Percentiles rank a stretch among this genome's conserved stretches.
phyloP scores from a whole-genome alignment of 441 rosid genomes.

The Corymbia citriodora region DNA sequence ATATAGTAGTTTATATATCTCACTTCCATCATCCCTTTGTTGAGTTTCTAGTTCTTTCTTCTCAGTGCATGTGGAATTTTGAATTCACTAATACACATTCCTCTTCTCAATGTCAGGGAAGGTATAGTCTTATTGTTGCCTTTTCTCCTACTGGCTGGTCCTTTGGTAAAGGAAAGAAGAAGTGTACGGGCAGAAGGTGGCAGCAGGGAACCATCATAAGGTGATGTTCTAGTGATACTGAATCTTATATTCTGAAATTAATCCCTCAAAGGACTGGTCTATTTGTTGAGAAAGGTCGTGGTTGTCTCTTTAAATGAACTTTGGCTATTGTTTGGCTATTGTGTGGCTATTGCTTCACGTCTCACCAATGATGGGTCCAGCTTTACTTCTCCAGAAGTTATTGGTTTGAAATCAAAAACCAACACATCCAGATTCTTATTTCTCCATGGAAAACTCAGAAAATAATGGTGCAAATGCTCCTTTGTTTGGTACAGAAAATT shows the following conservation, averaged over 20 bases:
- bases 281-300: background rate
- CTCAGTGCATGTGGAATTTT: background rate
- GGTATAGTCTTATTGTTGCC: slow-evolving; percentile 81
- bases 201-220: slow-evolving; percentile 96
- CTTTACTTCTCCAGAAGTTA: background rate
- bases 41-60: background rate
- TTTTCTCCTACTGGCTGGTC: slow-evolving; percentile 98
- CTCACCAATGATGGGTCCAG: background rate
- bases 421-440: background rate
- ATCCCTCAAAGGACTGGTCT: background rate
- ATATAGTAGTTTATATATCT: background rate
- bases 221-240: slow-evolving; percentile 21
- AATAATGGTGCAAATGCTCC: background rate
- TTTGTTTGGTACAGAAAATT: background rate
- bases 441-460: background rate
- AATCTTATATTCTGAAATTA: background rate
- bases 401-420: background rate
- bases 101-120: slow-evolving; percentile 31
- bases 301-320: background rate
- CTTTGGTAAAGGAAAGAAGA: slow-evolving; percentile 80
- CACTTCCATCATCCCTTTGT: background rate
- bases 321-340: background rate
- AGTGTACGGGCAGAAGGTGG: slow-evolving; percentile 77
- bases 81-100: background rate
- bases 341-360: background rate